A percentile compares a stretch with the other conserved stretches of the same genome.
phyloP scores from a whole-genome alignment of 805 yeast genomes.

The Candida ponderosae region DNA sequence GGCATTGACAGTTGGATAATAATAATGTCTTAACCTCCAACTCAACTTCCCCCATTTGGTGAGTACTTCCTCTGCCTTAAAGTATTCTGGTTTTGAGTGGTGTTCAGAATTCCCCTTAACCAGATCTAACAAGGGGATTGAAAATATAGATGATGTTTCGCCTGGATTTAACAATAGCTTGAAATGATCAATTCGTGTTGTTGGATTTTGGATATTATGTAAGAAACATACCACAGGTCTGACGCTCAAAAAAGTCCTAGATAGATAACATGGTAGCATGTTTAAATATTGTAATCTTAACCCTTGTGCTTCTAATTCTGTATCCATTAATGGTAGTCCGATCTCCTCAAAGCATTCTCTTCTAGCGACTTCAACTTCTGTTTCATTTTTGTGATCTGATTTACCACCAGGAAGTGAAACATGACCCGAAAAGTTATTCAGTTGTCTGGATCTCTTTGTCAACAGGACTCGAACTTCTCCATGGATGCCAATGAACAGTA shows the following conservation, averaged over 20 bases:
- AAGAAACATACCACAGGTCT: constrained; percentile 71
- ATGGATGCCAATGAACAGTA: constrained; percentile 61
- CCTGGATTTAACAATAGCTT: constrained; percentile 61
- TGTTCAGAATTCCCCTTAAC: constrained; percentile 18
- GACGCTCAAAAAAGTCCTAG: constrained; percentile 77
- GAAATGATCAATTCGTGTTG: constrained; percentile 22
- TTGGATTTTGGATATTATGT: constrained; percentile 22
- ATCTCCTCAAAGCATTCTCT: constrained; percentile 87
- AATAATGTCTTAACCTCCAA: constrained; percentile 56
- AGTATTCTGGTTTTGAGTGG: constrained; percentile 22
- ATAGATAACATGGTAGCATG: constrained; percentile 69
- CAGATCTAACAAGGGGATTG: constrained; percentile 62
- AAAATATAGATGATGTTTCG: constrained; percentile 63
- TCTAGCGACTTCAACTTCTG: constrained; percentile 66
- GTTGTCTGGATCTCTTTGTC: constrained; percentile 65
- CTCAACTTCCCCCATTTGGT: constrained; percentile 67
- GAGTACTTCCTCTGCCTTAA: constrained; percentile 21
- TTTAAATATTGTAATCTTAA: constrained; percentile 53
- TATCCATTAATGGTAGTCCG: constrained; percentile 52
- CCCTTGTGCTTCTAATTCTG: constrained; percentile 35
- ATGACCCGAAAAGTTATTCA: constrained; percentile 80
- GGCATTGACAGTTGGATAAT: constrained; percentile 45
- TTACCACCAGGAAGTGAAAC: constrained; percentile 93
- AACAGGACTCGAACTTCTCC: constrained; percentile 75
- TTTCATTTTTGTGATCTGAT: constrained; percentile 61